A percentile compares a stretch with the other conserved stretches of the same genome.
Evolutionary conservation across 805 yeast species (phyloP).

Genomic region (Barnettozyma sucrosica): DNA sequence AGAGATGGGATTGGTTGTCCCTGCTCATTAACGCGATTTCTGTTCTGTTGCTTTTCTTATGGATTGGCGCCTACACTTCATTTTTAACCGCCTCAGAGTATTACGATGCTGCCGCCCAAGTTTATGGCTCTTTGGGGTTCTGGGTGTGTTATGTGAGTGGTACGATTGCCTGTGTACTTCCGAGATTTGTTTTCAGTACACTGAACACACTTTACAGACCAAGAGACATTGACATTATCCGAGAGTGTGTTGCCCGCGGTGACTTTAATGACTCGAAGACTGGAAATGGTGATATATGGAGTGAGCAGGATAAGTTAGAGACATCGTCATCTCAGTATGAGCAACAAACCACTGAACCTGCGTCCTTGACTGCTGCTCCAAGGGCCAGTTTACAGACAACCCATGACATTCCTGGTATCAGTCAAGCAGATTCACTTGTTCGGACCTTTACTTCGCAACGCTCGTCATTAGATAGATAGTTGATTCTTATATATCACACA

Average conservation of each 20-base stretch:
- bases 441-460: conserved; percentile 9
- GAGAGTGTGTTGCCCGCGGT: conserved; percentile 62
- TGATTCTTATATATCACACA: neutral
- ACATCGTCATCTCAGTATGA: conserved; percentile 8
- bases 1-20: conserved; percentile 79
- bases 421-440: conserved; percentile 11
- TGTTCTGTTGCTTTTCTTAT: conserved; percentile 52
- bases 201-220: conserved; percentile 48
- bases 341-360: neutral
- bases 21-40: conserved; percentile 51
- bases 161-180: conserved; percentile 52
- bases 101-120: conserved; percentile 57
- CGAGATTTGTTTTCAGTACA: conserved; percentile 57
- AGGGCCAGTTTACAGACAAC: conserved; percentile 9
- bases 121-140: conserved; percentile 53
- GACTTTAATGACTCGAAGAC: conserved; percentile 38
- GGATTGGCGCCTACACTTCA: conserved; percentile 78
- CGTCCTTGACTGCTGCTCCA: neutral
- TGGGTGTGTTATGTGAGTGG: conserved; percentile 68
- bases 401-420: conserved; percentile 13
- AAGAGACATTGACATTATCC: conserved; percentile 60
- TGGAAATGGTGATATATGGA: conserved; percentile 46
- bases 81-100: conserved; percentile 46
- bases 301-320: conserved; percentile 10
- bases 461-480: neutral